A percentile compares a stretch with the other conserved stretches of the same genome.
Conservation (phyloP, 2,329 filamentous ascomycete species). For the Coniochaeta prunicola region DNA sequence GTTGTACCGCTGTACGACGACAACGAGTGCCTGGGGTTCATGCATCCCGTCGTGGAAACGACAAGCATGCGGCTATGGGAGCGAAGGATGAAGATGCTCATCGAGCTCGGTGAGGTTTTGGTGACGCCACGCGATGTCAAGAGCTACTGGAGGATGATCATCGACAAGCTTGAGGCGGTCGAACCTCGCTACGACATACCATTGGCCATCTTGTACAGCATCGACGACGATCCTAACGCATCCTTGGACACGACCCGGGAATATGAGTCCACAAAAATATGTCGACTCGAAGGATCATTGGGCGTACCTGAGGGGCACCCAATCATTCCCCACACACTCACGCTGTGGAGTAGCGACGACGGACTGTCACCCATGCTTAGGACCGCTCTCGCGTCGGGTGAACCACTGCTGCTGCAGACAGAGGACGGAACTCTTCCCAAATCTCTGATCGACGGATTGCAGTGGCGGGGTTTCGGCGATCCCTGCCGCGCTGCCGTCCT, state of each 20-base stretch:
- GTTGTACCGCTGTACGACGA: constrained; percentile 37
- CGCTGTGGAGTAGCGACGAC: constrained; percentile 26
- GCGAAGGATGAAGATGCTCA: constrained; percentile 39
- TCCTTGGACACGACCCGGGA: constrained; percentile 12
- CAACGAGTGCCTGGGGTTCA: constrained; percentile 35
- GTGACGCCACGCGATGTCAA: constrained; percentile 34
- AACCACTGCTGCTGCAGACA: constrained; percentile 29
- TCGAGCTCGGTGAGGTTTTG: constrained; percentile 37
- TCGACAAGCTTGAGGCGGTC: constrained; percentile 35
- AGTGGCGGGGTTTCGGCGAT: constrained; percentile 58
- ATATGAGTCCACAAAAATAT: constrained; percentile 25
- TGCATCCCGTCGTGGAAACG: constrained; percentile 38
- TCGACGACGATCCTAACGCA: constrained; percentile 30
- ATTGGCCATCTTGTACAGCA: constrained; percentile 42
- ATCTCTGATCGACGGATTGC: constrained; percentile 49
- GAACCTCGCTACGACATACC: constrained; percentile 41
- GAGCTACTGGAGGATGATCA: constrained; percentile 39
- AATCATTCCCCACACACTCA: constrained; percentile 30
- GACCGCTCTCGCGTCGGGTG: constrained; percentile 24
- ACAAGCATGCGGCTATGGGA: constrained; percentile 41
- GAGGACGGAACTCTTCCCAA: constrained; percentile 48
- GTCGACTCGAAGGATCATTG: constrained; percentile 35
- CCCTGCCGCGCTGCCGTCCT: constrained; percentile 59
- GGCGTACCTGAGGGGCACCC: constrained; percentile 36
- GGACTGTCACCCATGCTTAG: constrained; percentile 32